Conservation (phyloP, 257 asterid species). For the Linderniella brevidens region DNA sequence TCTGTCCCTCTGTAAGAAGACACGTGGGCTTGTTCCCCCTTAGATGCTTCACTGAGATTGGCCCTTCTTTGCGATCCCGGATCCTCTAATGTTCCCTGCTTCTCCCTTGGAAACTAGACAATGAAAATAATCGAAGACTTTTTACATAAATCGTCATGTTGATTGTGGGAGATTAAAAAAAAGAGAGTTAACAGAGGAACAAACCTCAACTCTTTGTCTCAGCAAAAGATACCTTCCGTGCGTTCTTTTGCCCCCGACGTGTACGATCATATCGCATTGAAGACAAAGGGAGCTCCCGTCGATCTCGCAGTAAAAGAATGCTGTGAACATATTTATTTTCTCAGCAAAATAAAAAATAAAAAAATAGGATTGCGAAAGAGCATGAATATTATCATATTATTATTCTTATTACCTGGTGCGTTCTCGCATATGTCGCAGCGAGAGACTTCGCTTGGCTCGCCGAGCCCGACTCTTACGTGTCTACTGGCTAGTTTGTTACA, state of each 20-base stretch:
- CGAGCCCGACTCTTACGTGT: conserved; percentile 86
- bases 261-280: conserved; percentile 88
- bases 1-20: conserved; percentile 20
- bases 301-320: conserved; percentile 90
- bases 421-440: conserved; percentile 88
- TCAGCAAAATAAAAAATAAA: too few relatives aligned
- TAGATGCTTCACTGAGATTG: conserved; percentile 16
- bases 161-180: too few relatives aligned
- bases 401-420: conserved; percentile 48
- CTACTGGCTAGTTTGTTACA: conserved; percentile 94
- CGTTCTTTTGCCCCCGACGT: conserved; percentile 95
- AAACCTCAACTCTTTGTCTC: conserved; percentile 94
- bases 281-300: conserved; percentile 93
- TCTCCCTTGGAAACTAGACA: conserved; percentile 78
- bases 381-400: too few relatives aligned
- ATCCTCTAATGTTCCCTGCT: conserved; percentile 28
- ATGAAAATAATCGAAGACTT: too few relatives aligned
- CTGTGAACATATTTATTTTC: conserved; percentile 14
- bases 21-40: conserved; percentile 21
- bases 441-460: conserved; percentile 63
- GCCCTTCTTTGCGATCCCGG: conserved; percentile 26
- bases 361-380: too few relatives aligned
- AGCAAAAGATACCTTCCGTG: conserved; percentile 79
- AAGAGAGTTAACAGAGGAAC: conserved; percentile 15
- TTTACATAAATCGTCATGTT: too few relatives aligned